Conservation (phyloP, 2,329 filamentous ascomycete genomes). For the Penicillium sp. region DNA sequence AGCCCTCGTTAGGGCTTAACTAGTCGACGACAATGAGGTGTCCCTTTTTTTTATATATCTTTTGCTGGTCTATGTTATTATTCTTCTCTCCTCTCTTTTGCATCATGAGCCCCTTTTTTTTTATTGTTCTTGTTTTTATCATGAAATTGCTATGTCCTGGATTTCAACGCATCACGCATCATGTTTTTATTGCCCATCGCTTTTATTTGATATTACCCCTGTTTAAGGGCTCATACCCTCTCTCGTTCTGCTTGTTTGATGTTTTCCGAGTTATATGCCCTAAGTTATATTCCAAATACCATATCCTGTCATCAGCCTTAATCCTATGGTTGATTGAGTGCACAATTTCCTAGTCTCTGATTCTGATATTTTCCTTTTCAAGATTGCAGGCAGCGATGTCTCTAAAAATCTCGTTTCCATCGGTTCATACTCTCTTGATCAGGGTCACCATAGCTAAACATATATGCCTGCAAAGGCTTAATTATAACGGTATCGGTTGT, state of each 20-base stretch:
- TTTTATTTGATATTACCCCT: conserved; percentile 1
- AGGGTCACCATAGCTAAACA: conserved; percentile 8
- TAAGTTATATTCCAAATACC: conserved; percentile 3
- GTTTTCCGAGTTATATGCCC: not conserved
- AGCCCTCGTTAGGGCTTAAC: not conserved
- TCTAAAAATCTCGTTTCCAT: not conserved
- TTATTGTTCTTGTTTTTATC: conserved; percentile 3
- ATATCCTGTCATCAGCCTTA: not conserved
- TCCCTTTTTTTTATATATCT: not conserved
- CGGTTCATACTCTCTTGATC: not conserved
- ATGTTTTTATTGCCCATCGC: conserved; percentile 1
- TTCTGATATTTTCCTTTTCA: not conserved
- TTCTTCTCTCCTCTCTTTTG: conserved; percentile 1
- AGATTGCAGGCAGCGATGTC: conserved; percentile 8
- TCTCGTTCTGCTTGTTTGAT: conserved; percentile 5
- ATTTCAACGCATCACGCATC: conserved; percentile 6
- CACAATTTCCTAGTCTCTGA: not conserved
- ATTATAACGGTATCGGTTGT: conserved; percentile 13
- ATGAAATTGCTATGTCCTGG: conserved; percentile 12
- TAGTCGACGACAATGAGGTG: not conserved
- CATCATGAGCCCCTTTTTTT: conserved; percentile 2
- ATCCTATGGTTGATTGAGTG: not conserved
- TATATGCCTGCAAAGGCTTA: conserved; percentile 23
- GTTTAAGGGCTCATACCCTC: conserved; percentile 16
- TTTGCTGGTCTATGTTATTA: not conserved